Evolutionary conservation across 1,284 basidiomycete genomes (phyloP).

Genomic region (Hemileia vastatrix): DNA sequence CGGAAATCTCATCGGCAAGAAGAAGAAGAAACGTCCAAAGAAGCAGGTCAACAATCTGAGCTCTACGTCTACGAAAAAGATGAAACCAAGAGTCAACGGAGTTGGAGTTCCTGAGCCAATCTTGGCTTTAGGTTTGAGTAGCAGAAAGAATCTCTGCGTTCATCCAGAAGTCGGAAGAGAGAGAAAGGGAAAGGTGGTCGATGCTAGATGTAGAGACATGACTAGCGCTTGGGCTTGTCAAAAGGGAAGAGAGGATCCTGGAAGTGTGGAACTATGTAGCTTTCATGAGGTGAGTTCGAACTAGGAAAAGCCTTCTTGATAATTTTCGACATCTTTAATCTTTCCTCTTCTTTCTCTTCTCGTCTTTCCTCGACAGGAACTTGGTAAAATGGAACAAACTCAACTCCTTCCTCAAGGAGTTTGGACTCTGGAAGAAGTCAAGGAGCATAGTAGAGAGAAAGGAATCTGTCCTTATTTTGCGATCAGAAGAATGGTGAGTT

Average conservation of each 20-base stretch:
- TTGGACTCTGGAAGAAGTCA: conserved; percentile 43
- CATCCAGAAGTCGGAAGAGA: conserved; percentile 41
- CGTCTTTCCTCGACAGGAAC: conserved; percentile 24
- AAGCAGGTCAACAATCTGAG: conserved; percentile 27
- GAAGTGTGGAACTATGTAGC: conserved; percentile 41
- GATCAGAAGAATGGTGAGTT: conserved; percentile 36
- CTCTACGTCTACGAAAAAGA: neutral
- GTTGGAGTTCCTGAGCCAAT: conserved; percentile 30
- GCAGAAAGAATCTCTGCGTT: conserved; percentile 43
- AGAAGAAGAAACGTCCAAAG: conserved; percentile 24
- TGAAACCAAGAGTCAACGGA: neutral
- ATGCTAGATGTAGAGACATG: conserved; percentile 43
- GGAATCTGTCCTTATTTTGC: conserved; percentile 44
- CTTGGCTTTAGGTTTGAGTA: conserved; percentile 40
- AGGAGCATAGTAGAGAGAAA: conserved; percentile 36
- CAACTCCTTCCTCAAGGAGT: conserved; percentile 41
- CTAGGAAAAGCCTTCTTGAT: neutral
- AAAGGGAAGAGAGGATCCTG: conserved; percentile 41
- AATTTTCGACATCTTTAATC: too few species aligned
- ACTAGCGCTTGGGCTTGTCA: conserved; percentile 43
- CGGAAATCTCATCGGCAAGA: conserved; percentile 26
- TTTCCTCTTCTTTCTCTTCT: neutral
- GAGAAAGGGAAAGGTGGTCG: conserved; percentile 41
- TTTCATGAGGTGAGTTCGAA: conserved; percentile 34
- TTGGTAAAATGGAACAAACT: conserved; percentile 42